Conservation (phyloP, 2,329 filamentous ascomycete species). For the Hypoxylon sp. region DNA sequence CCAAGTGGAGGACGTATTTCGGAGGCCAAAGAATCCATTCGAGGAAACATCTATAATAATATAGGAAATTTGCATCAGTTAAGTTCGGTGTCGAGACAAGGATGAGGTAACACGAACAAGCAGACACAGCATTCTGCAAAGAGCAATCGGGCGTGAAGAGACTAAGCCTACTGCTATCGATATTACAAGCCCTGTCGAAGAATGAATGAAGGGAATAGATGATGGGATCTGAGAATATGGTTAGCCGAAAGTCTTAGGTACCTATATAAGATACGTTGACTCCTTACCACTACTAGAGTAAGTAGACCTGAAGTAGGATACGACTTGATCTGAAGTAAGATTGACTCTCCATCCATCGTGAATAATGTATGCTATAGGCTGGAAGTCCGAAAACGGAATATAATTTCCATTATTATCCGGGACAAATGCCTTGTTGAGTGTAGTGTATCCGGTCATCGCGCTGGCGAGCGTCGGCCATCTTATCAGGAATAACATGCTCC, state of each 20-base stretch:
- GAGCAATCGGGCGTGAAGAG: background rate
- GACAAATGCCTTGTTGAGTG: conserved; percentile 47
- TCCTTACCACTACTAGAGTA: background rate
- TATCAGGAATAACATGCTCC: conserved; percentile 48
- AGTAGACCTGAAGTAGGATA: conserved; percentile 22
- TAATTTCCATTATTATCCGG: conserved; percentile 34
- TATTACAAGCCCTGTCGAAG: background rate
- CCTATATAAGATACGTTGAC: background rate
- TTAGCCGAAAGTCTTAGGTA: background rate
- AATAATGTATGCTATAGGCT: conserved; percentile 44
- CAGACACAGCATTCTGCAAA: background rate
- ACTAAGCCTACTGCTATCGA: background rate
- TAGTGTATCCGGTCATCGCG: conserved; percentile 53
- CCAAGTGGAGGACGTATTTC: conserved; percentile 33
- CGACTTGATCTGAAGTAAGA: conserved; percentile 31
- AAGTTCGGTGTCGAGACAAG: background rate
- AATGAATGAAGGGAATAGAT: background rate
- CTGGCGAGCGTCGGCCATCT: conserved; percentile 52
- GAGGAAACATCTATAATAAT: conserved; percentile 27
- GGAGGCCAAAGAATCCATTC: conserved; percentile 42
- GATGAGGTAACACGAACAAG: conserved; percentile 12
- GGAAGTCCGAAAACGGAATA: conserved; percentile 41
- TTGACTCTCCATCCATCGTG: conserved; percentile 48
- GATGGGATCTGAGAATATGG: background rate
- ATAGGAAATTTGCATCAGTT: background rate